phyloP scores from a whole-genome alignment of 1,139 yeast species.

The Geotrichum restrictum region DNA sequence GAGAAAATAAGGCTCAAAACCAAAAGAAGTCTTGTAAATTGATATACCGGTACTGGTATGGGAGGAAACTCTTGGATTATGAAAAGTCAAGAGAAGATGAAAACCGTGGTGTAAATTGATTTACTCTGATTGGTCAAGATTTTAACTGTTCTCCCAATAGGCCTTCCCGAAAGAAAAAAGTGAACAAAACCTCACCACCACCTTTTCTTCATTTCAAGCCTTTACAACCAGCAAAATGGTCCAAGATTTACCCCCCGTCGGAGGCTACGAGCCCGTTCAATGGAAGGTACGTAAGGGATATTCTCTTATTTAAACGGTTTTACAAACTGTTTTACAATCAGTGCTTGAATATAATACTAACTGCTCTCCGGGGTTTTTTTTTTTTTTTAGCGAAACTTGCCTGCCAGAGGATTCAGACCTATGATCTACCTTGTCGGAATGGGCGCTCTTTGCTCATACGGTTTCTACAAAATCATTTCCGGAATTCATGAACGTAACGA shows the following conservation, averaged over 20 bases:
- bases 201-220: too few relatives aligned
- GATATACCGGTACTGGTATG: too few relatives aligned
- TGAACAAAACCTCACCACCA: too few relatives aligned
- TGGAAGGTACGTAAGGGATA: conserved; percentile 51
- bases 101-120: too few relatives aligned
- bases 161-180: too few relatives aligned
- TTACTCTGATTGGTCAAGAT: too few relatives aligned
- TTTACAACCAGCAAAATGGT: too few relatives aligned
- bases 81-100: too few relatives aligned
- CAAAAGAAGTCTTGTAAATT: too few relatives aligned
- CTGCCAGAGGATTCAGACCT: conserved; percentile 81
- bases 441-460: conserved; percentile 62
- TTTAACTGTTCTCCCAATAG: too few relatives aligned
- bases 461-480: conserved; percentile 61
- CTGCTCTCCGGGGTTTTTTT: not conserved
- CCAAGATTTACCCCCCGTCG: conserved; percentile 85
- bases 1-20: too few relatives aligned
- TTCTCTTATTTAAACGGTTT: not conserved
- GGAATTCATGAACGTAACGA: conserved; percentile 76
- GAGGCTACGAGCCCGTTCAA: conserved; percentile 82
- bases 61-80: too few relatives aligned
- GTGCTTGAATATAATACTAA: not conserved
- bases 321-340: conserved; percentile 13
- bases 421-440: conserved; percentile 63
- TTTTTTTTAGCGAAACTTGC: conserved; percentile 57